Base-by-base conservation (phyloP, 1,284 basidiomycete species). In the Spongispora temasekensis region DNA sequence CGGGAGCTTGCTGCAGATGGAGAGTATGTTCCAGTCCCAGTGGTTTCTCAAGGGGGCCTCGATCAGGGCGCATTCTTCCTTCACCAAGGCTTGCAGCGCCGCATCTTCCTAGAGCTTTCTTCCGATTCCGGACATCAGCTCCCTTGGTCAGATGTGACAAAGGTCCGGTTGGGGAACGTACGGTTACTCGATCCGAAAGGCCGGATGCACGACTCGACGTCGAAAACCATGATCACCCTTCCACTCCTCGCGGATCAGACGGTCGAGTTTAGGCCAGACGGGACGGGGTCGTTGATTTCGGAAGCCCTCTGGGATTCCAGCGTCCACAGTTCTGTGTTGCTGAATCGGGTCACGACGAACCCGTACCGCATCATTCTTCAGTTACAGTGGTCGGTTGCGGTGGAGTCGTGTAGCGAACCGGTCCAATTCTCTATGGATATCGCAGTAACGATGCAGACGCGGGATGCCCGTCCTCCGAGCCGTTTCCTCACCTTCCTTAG, bases 281-380 rank as follows among this genome's bases (percentile, higher is more conserved):
- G 95, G 2, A 93, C 91, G 3, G 89, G 91, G 5, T 75, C 75
- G 8, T 76, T 97, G 50, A 77, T 80, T 31, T 89, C 88, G 6
- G 83, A 87, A 56, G 90, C 90, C 0, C 80, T 93, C 5, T 99
- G 97, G 97, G 97, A 99, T 77, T 94, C 93, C 3, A 94, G 94
- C 61, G 81, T 94, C 7, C 97, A 98, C 76, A 89, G 95, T 68
- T 95, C 93, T 5, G 75, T 87, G 19, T 80, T 96, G 57, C 82
- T 99, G 61, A 97, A 98, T 74, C 85, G 90, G 19, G 87, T 94
- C 25, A 98, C 97, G 1, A 81, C 85, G 1, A 72, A 84, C 5
- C 88, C 88, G 50, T 93, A 96, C 64, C 87, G 93, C 25, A 82
- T 97, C 10, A 78, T 98, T 35, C 74, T 98, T 34, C 89, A 91